Evolutionary conservation across 352 stramenopile species (phyloP).

Genomic region (Saprolegnia diclina): DNA sequence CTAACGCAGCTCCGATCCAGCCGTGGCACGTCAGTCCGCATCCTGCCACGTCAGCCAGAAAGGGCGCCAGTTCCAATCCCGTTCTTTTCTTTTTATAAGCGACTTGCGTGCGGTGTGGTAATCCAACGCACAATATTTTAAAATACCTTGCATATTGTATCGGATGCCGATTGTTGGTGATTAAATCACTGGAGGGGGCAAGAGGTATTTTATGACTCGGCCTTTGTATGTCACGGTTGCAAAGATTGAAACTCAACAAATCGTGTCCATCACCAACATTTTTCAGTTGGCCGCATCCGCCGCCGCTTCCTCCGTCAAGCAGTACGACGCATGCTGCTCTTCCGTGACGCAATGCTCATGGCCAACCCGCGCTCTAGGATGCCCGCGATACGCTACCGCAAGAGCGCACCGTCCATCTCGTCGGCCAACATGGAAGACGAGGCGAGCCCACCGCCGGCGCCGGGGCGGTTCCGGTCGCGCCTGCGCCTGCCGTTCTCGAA

Average conservation of each 20-base stretch:
- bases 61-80: no score
- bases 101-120: no score
- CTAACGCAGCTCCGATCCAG: no score
- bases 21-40: no score
- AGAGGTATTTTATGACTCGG: background rate
- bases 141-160: background rate
- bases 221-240: background rate
- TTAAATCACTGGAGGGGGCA: no score
- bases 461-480: background rate
- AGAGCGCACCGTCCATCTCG: conserved; percentile 5
- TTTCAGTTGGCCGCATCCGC: background rate
- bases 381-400: background rate
- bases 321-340: background rate
- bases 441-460: background rate
- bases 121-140: background rate
- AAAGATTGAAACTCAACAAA: background rate
- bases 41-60: no score
- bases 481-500: conserved; percentile 4
- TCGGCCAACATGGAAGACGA: background rate
- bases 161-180: no score
- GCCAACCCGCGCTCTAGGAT: background rate
- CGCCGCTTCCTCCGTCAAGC: background rate
- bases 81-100: no score
- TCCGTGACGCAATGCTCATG: background rate
- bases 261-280: conserved; percentile 1